A percentile compares a stretch with the other conserved stretches of the same genome.
Evolutionary conservation across 768 basidiomycete species (phyloP).

Genomic region (Xerocomellus dryophilus): DNA sequence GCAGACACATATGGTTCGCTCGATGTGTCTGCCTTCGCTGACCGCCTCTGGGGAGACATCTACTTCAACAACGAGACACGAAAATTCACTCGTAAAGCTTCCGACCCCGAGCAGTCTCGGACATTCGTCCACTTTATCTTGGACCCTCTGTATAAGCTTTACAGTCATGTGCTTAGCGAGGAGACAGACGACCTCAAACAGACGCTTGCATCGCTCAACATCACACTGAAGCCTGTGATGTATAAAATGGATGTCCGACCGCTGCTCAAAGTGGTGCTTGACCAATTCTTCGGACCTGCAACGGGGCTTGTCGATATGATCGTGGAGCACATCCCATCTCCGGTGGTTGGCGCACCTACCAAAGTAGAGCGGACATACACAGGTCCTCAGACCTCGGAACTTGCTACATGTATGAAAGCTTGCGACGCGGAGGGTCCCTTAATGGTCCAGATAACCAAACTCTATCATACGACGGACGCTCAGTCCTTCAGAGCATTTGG

Average conservation of each 20-base stretch:
- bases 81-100: slow-evolving; percentile 85
- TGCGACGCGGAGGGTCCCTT: slow-evolving; percentile 84
- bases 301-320: slow-evolving; percentile 93
- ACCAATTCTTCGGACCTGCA: slow-evolving; percentile 93
- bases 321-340: slow-evolving; percentile 86
- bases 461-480: slow-evolving; percentile 96
- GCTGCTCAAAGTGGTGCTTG: slow-evolving; percentile 85
- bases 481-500: slow-evolving; percentile 97
- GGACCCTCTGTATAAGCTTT: slow-evolving; percentile 95
- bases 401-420: slow-evolving; percentile 75
- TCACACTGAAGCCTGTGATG: slow-evolving; percentile 85
- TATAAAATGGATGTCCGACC: slow-evolving; percentile 99
- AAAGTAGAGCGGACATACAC: slow-evolving; percentile 86
- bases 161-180: slow-evolving; percentile 91
- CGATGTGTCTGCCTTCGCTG: slow-evolving; percentile 82
- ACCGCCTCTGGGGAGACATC: slow-evolving; percentile 96
- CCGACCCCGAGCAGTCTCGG: slow-evolving; percentile 69
- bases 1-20: slow-evolving; percentile 85
- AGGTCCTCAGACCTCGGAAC: slow-evolving; percentile 79
- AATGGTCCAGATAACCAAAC: slow-evolving; percentile 89
- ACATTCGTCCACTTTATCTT: slow-evolving; percentile 96
- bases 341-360: slow-evolving; percentile 49
- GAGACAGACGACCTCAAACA: slow-evolving; percentile 84
- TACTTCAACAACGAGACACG: slow-evolving; percentile 84
- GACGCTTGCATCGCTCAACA: slow-evolving; percentile 75